Conservation (phyloP, 768 basidiomycete genomes). For the Amanita brunnescens region DNA sequence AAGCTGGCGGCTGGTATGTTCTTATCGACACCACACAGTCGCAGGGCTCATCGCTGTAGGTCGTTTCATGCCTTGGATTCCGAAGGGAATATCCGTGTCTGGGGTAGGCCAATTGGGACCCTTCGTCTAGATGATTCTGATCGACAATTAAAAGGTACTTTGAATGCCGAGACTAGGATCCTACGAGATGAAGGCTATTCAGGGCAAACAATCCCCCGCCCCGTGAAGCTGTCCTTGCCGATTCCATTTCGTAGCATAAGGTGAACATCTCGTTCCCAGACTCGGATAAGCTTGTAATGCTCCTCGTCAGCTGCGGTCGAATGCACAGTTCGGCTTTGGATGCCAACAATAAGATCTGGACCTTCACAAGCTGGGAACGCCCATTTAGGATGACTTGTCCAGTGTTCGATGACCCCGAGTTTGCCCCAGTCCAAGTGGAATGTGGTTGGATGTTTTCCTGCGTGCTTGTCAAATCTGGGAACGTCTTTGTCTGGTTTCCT, state of each 20-base stretch:
- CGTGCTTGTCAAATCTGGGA: slow-evolving; percentile 61
- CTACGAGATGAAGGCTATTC: slow-evolving; percentile 49
- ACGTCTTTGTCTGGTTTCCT: slow-evolving; percentile 74
- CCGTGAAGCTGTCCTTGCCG: slow-evolving; percentile 54
- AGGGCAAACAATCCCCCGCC: slow-evolving; percentile 39
- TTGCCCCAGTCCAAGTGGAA: slow-evolving; percentile 49
- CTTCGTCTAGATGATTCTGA: neutral
- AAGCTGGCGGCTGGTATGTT: slow-evolving; percentile 76
- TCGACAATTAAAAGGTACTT: slow-evolving; percentile 38
- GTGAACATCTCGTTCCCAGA: slow-evolving; percentile 24
- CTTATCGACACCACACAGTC: neutral
- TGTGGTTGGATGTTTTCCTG: slow-evolving; percentile 81
- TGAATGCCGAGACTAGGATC: slow-evolving; percentile 38
- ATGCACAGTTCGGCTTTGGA: slow-evolving; percentile 64
- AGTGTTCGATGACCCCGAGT: slow-evolving; percentile 36
- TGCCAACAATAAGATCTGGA: slow-evolving; percentile 54
- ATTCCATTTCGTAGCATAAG: slow-evolving; percentile 54
- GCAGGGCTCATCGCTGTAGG: slow-evolving; percentile 32
- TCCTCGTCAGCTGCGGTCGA: slow-evolving; percentile 58
- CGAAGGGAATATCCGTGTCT: slow-evolving; percentile 63
- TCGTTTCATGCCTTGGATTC: slow-evolving; percentile 84
- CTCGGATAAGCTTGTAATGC: neutral
- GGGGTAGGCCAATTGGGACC: slow-evolving; percentile 45
- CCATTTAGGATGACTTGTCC: slow-evolving; percentile 55
- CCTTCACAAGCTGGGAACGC: slow-evolving; percentile 69